Evolutionary conservation across 768 basidiomycete genomes (phyloP), one percentile per base, ranked within the genome.

Genomic region (Suillus subalutaceus): DNA sequence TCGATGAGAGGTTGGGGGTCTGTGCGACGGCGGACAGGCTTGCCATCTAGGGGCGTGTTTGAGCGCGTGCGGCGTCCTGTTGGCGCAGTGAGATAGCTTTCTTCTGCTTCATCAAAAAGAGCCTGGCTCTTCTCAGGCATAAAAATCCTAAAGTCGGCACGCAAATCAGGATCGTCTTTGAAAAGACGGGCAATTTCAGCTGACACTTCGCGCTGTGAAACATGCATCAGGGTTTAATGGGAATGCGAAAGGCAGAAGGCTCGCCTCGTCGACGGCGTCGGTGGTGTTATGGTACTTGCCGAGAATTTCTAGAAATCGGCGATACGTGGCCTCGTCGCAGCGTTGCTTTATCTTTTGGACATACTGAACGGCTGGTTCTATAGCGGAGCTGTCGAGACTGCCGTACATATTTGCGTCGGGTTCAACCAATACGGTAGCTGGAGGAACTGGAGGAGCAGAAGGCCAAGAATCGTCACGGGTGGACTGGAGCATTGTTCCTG

Each of bases 311-410:
- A 94, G 77, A 72, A 94, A 94, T 69, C 88, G 86, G 63, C 86
- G 85, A 69, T 94, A 94, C 6, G 92, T 95, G 18, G 95, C 94
- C 0, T 93, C 86, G 68, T 97, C 93, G 78, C 94, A 97, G 18
- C 95, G 89, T 66, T 91, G 90, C 77, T 97, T 98, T 78, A 99
- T 97, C 79, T 95, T 95, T 79, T 96, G 95, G 40, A 99, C 95
- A 71, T 97, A 99, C 72, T 94, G 89, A 65, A 99, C 90, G 0
- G 97, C 97, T 20, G 88, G 90, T 70, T 89, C 87, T 50, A 91
- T 86, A 30, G 86, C 79, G 68, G 80, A 82, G 10, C 74, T 81
- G 53, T 82, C 83, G 68, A 79, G 71, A 32, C 74, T 20, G 13
- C 76, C 71, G 63, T 75, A 78, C 40, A 71, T 60, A 32, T 32